Conservation (phyloP, 2,329 filamentous ascomycete species). For the Sporothrix curviconia region DNA sequence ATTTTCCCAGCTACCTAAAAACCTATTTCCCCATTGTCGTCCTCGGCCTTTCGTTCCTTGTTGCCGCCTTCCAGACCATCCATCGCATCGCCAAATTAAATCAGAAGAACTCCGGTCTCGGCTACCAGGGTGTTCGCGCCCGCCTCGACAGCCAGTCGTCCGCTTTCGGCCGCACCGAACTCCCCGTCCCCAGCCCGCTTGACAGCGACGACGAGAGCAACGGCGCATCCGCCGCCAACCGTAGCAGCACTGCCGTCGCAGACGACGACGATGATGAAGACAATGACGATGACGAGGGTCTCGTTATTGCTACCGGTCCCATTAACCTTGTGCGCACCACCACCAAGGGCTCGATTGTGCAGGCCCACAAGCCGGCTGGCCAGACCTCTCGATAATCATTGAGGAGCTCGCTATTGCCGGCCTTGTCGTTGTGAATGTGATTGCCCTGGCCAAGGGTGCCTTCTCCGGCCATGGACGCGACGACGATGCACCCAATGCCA, state of each 20-base stretch:
- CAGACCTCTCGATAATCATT: conserved; percentile 63
- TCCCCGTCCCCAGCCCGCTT: conserved; percentile 37
- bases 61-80: conserved; percentile 54
- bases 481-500: conserved; percentile 40
- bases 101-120: conserved; percentile 25
- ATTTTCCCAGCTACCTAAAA: conserved; percentile 62
- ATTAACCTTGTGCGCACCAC: conserved; percentile 53
- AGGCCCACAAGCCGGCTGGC: conserved; percentile 68
- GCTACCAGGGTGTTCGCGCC: conserved; percentile 14
- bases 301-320: conserved; percentile 52
- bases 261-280: conserved; percentile 48
- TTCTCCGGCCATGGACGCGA: conserved; percentile 43
- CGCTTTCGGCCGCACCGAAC: conserved; percentile 40
- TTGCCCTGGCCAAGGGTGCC: conserved; percentile 53
- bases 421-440: conserved; percentile 62
- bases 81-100: conserved; percentile 47
- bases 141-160: conserved; percentile 16
- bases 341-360: conserved; percentile 58
- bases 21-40: conserved; percentile 70
- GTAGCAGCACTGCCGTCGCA: conserved; percentile 36
- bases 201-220: conserved; percentile 49
- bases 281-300: conserved; percentile 50
- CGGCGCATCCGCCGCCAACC: conserved; percentile 39
- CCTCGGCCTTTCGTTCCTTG: conserved; percentile 62
- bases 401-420: conserved; percentile 71